Percentiles rank a stretch among this genome's conserved stretches.
phyloP scores from a whole-genome alignment of 192 early-diverging fungal genomes.

The Rhizophagus sp. region DNA sequence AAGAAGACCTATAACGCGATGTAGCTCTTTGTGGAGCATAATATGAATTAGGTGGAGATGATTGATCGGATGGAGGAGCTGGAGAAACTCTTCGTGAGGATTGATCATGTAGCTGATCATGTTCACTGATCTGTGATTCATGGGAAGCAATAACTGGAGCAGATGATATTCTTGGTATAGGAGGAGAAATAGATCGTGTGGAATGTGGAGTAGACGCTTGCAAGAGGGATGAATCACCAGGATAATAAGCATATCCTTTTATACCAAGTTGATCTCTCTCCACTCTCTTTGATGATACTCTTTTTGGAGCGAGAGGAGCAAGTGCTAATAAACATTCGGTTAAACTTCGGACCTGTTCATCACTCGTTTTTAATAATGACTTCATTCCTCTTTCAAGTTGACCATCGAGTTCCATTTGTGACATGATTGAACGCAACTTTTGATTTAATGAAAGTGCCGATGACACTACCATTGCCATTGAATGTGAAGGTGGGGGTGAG shows the following conservation, averaged over 20 bases:
- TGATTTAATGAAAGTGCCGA: conserved; percentile 28
- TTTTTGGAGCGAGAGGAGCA: conserved; percentile 4
- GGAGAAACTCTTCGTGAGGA: conserved; percentile 17
- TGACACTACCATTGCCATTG: conserved; percentile 36
- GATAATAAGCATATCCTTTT: not conserved
- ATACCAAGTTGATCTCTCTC: not conserved
- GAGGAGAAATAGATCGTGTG: conserved; percentile 21
- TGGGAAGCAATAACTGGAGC: not conserved
- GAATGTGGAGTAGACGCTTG: conserved; percentile 1
- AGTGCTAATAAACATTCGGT: conserved; percentile 33
- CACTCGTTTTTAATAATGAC: conserved; percentile 30
- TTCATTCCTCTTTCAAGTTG: conserved; percentile 21
- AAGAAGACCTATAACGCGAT: not conserved
- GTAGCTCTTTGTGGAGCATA: not conserved
- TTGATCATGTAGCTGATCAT: not conserved
- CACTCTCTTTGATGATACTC: not conserved
- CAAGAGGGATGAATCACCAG: not conserved
- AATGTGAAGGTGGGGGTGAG: conserved; percentile 31
- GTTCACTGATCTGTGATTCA: not conserved
- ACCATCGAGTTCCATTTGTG: conserved; percentile 6
- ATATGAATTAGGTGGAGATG: conserved; percentile 16
- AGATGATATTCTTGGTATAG: not conserved
- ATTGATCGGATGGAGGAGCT: conserved; percentile 3
- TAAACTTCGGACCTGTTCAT: conserved; percentile 34
- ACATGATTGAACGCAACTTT: conserved; percentile 12